Conservation (phyloP, 1,284 basidiomycete species). For the Pulchroboletus neoregius region DNA sequence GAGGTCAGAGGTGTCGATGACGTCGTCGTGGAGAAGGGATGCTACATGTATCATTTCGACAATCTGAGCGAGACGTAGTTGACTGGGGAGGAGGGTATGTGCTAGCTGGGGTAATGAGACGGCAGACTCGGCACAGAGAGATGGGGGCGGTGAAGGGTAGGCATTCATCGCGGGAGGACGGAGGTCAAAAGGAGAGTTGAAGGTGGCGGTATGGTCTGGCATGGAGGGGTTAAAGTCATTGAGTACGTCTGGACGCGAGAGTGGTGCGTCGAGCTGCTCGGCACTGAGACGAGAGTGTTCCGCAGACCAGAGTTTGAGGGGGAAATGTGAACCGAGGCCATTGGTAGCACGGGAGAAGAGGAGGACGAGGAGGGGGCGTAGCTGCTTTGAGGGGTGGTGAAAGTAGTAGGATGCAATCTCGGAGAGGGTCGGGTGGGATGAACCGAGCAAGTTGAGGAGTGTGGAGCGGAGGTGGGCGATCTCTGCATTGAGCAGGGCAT, state of each 20-base stretch:
- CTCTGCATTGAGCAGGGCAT: conserved; percentile 67
- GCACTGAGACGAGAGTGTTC: conserved; percentile 38
- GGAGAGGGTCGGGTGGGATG: conserved; percentile 83
- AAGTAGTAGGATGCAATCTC: conserved; percentile 95
- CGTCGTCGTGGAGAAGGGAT: conserved; percentile 92
- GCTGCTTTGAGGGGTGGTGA: conserved; percentile 82
- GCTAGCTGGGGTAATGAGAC: conserved; percentile 30
- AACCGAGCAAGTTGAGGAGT: conserved; percentile 80
- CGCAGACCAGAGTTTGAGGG: conserved; percentile 45
- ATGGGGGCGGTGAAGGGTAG: conserved; percentile 38
- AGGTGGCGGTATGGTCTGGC: conserved; percentile 62
- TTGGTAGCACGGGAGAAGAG: conserved; percentile 92
- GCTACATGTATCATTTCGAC: conserved; percentile 99
- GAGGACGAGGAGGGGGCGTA: conserved; percentile 87
- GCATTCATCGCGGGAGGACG: conserved; percentile 36
- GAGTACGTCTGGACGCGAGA: conserved; percentile 70
- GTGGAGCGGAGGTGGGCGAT: conserved; percentile 72
- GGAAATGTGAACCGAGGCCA: conserved; percentile 57
- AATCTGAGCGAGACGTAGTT: conserved; percentile 91
- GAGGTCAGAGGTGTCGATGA: conserved; percentile 83
- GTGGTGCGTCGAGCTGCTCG: conserved; percentile 63
- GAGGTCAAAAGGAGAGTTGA: conserved; percentile 45
- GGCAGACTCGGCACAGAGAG: conserved; percentile 24
- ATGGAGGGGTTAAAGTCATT: conserved; percentile 85
- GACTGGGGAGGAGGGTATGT: conserved; percentile 67